Evolutionary conservation across 352 stramenopile genomes (phyloP).

Genomic region (Phytophthora kernoviae): DNA sequence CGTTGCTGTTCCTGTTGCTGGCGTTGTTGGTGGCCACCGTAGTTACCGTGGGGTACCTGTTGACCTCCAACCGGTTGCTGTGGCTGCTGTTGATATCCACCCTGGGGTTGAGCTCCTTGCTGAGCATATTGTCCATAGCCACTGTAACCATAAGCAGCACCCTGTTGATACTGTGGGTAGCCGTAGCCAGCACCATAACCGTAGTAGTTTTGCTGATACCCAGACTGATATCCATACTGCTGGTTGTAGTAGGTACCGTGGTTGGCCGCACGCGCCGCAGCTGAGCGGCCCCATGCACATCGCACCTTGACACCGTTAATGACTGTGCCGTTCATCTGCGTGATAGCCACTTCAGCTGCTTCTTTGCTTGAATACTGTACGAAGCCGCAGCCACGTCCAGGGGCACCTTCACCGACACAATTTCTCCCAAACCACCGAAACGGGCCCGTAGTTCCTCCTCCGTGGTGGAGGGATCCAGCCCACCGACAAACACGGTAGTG

Average conservation of each 20-base stretch:
- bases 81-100: slow-evolving; percentile 37
- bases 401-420: slow-evolving; percentile 51
- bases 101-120: slow-evolving; percentile 44
- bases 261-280: slow-evolving; percentile 50
- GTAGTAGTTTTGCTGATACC: slow-evolving; percentile 42
- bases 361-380: slow-evolving; percentile 89
- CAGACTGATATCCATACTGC: slow-evolving; percentile 53
- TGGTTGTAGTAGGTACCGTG: slow-evolving; percentile 55
- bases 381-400: slow-evolving; percentile 90
- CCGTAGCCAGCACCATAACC: slow-evolving; percentile 33
- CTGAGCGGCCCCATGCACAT: slow-evolving; percentile 89
- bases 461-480: slow-evolving; percentile 77
- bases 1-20: slow-evolving; percentile 53
- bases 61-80: slow-evolving; percentile 35
- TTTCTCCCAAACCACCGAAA: slow-evolving; percentile 81
- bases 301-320: slow-evolving; percentile 84
- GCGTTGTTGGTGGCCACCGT: slow-evolving; percentile 31
- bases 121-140: slow-evolving; percentile 60
- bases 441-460: slow-evolving; percentile 86
- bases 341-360: slow-evolving; percentile 85
- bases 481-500: slow-evolving; percentile 93
- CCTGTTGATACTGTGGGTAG: slow-evolving; percentile 60
- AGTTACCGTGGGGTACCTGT: slow-evolving; percentile 42
- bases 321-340: slow-evolving; percentile 87
- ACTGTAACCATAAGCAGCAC: slow-evolving; percentile 39